Evolutionary conservation across 192 early-diverging fungal species (phyloP), one percentile per base, ranked within the genome.

Genomic region (Gigaspora rosea): DNA sequence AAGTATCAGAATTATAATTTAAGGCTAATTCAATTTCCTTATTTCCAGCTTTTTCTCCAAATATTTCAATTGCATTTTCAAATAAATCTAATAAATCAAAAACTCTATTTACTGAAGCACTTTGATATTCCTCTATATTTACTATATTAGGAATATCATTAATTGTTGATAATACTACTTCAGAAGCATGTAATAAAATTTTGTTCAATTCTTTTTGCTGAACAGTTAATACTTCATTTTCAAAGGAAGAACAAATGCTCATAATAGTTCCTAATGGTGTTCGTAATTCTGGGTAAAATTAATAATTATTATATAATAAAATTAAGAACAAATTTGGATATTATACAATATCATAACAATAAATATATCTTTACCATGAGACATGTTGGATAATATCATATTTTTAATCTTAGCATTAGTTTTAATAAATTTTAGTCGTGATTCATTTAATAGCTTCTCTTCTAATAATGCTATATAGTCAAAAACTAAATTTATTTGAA

Each of bases 131-230:
- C 27, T 27, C 27, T 27, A 27, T 27, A 27, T 27, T 27, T 1
- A 27, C 27, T 27, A 27, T 27, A 27, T 27, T 27, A 27, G 27
- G 27, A 11, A 84, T 65, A 57, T 84, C 80, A 33, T 84, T 84
- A 56, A 84, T 78, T 11, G 82, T 79, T 32, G 78, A 78, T 65
- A 84, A 52, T 7, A 81, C 83, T 13, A 84, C 80, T 59, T 84
- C 80, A 35, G 80, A 82, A 11, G 83, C 81, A 54, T 80, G 78
- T 27, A 80, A 78, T 80, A 84, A 82, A 20, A 84, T 82, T 66
- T 84, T 78, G 63, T 82, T 71, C 80, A 84, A 82, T 22, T 84
- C 83, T 32, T 71, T 76, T 62, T 84, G 83, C 18, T 84, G 80
- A 20, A 75, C 75, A 3, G 80, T 78, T 59, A 84, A 57, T 73